phyloP scores from a whole-genome alignment of 1,139 yeast species.

The Tardiomyces blankii region DNA sequence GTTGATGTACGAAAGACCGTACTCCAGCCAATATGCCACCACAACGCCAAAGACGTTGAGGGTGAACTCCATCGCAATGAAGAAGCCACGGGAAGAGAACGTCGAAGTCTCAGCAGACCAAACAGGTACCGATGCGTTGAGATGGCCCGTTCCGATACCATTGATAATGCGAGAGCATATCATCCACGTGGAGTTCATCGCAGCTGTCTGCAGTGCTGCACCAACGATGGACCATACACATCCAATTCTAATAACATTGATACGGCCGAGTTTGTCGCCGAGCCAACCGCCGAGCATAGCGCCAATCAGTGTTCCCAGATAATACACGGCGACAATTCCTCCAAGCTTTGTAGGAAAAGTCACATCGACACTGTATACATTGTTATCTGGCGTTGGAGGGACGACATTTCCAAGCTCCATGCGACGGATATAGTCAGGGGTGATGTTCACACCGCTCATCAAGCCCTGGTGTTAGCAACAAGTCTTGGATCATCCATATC shows the following conservation, averaged over 20 bases:
- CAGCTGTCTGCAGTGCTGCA: conserved; percentile 23
- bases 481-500: neutral
- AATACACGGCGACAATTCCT: conserved; percentile 30
- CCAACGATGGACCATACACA: conserved; percentile 22
- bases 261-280: conserved; percentile 23
- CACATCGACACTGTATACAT: conserved; percentile 17
- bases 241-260: conserved; percentile 21
- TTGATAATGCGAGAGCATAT: conserved; percentile 39
- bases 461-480: conserved; percentile 26
- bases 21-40: conserved; percentile 75
- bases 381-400: conserved; percentile 10
- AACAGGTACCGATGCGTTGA: conserved; percentile 49
- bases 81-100: conserved; percentile 43
- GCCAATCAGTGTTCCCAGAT: conserved; percentile 28
- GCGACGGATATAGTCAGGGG: conserved; percentile 26
- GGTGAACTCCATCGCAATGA: conserved; percentile 53
- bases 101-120: conserved; percentile 52
- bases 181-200: conserved; percentile 22
- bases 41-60: conserved; percentile 61
- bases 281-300: conserved; percentile 23
- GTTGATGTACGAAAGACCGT: conserved; percentile 52
- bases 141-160: conserved; percentile 52
- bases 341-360: conserved; percentile 31
- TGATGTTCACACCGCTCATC: conserved; percentile 41
- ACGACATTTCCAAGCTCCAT: conserved; percentile 20